A percentile compares a stretch with the other conserved stretches of the same genome.
Evolutionary conservation across 2,329 filamentous ascomycete genomes (phyloP).

Genomic region (Aspergillus novofumigatus): DNA sequence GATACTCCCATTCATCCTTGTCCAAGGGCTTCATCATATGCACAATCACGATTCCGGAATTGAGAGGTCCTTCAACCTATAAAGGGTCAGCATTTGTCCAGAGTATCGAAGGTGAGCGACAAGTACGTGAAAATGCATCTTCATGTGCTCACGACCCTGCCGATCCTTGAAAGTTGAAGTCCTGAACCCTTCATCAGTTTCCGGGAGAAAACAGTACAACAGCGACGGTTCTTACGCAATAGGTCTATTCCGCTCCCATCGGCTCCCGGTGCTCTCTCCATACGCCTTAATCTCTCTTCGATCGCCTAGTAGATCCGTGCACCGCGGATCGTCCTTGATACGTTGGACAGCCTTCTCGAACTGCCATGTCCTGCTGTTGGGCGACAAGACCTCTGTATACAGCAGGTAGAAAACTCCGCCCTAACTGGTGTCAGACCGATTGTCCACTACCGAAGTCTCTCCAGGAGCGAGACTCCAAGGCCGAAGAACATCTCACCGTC

Average conservation of each 20-base stretch:
- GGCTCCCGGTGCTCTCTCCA: constrained; percentile 75
- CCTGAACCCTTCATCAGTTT: constrained; percentile 34
- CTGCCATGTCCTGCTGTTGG: constrained; percentile 78
- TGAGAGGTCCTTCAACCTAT: constrained; percentile 71
- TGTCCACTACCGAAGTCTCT: background rate
- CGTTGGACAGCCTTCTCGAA: constrained; percentile 83
- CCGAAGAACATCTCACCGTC: constrained; percentile 54
- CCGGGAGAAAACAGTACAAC: background rate
- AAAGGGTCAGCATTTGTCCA: constrained; percentile 18
- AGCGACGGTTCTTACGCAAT: constrained; percentile 43
- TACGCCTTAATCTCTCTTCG: constrained; percentile 71
- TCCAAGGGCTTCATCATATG: constrained; percentile 70
- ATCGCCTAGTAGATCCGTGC: constrained; percentile 70
- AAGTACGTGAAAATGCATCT: constrained; percentile 78
- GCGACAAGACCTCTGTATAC: constrained; percentile 77
- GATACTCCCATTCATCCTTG: constrained; percentile 69
- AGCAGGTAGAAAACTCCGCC: constrained; percentile 73
- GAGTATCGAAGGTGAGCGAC: background rate
- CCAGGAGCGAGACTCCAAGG: background rate
- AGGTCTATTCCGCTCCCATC: constrained; percentile 66
- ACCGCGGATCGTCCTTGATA: constrained; percentile 68
- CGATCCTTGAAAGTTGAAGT: constrained; percentile 66
- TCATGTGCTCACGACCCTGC: constrained; percentile 72
- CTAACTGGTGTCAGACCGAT: constrained; percentile 38
- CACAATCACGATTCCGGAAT: constrained; percentile 68